A percentile compares a stretch with the other conserved stretches of the same genome.
Conservation (phyloP, 169 alveolate genomes). For the Eimeria brunetti region DNA sequence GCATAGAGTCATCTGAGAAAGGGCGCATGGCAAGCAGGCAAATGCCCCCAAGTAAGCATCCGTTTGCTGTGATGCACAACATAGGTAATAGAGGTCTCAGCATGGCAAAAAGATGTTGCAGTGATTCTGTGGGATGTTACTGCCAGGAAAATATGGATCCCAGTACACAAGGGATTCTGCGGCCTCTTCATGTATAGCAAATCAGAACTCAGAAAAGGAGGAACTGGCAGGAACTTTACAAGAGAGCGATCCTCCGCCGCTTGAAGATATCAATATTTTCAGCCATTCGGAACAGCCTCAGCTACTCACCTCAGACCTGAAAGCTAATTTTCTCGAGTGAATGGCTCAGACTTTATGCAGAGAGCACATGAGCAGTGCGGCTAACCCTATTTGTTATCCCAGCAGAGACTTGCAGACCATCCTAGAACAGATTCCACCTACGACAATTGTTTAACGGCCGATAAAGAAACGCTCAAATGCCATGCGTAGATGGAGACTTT, state of each 20-base stretch:
- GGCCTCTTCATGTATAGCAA: background rate
- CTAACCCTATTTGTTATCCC: background rate
- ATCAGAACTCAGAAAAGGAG: background rate
- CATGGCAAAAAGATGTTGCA: background rate
- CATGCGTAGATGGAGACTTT: background rate
- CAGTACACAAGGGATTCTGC: background rate
- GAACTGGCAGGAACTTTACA: background rate
- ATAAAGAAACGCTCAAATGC: background rate
- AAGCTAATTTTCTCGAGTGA: background rate
- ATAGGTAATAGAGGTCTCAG: no score
- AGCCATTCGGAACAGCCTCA: background rate
- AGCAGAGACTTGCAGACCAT: background rate
- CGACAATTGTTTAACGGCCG: background rate
- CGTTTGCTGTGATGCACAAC: background rate
- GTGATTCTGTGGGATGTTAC: background rate
- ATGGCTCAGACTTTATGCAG: background rate
- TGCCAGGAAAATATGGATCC: background rate
- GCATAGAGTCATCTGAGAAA: background rate
- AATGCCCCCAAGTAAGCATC: background rate
- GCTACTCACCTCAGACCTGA: background rate
- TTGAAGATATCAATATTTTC: slow-evolving; percentile 5
- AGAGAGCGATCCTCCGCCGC: slow-evolving; percentile 50
- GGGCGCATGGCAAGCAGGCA: background rate
- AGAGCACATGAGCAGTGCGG: background rate
- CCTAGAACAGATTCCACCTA: no score